A percentile compares a stretch with the other conserved stretches of the same genome.
phyloP scores from a whole-genome alignment of 1,284 basidiomycete genomes.

The Fistulinella staudtii region DNA sequence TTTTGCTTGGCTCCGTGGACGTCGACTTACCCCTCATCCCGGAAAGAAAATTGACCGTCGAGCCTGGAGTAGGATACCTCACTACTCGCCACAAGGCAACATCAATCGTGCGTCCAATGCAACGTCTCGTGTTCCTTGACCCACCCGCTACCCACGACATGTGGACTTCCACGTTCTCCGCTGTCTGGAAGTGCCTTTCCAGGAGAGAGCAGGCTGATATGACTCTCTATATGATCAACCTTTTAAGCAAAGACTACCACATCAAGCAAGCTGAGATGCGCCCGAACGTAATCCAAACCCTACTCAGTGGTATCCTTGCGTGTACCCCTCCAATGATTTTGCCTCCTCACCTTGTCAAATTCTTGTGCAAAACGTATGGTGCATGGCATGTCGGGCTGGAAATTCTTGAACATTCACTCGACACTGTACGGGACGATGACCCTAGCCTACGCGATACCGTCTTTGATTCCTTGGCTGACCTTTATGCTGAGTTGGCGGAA shows the following conservation, averaged over 20 bases:
- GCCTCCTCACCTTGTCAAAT: conserved; percentile 95
- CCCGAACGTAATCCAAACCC: conserved; percentile 94
- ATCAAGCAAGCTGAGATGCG: conserved; percentile 84
- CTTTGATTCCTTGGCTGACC: conserved; percentile 89
- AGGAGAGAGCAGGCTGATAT: conserved; percentile 88
- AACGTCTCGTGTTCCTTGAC: conserved; percentile 84
- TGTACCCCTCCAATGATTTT: conserved; percentile 86
- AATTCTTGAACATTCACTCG: conserved; percentile 78
- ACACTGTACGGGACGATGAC: conserved; percentile 79
- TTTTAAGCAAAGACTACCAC: conserved; percentile 94
- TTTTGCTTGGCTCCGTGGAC: conserved; percentile 85
- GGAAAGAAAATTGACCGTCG: conserved; percentile 32
- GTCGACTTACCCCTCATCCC: conserved; percentile 47
- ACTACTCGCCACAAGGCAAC: conserved; percentile 50
- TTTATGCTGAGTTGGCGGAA: conserved; percentile 94
- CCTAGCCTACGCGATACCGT: conserved; percentile 78
- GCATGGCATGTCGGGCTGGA: conserved; percentile 94
- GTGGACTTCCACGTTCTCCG: conserved; percentile 90
- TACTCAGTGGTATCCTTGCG: conserved; percentile 81
- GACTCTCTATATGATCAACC: conserved; percentile 85
- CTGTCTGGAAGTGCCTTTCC: conserved; percentile 85
- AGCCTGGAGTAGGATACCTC: conserved; percentile 32
- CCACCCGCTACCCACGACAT: conserved; percentile 73
- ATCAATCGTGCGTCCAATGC: conserved; percentile 71
- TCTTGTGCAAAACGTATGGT: conserved; percentile 93